Evolutionary conservation across 257 asterid genomes (phyloP), one percentile per base, ranked within the genome.

Genomic region (Ballota nigra): DNA sequence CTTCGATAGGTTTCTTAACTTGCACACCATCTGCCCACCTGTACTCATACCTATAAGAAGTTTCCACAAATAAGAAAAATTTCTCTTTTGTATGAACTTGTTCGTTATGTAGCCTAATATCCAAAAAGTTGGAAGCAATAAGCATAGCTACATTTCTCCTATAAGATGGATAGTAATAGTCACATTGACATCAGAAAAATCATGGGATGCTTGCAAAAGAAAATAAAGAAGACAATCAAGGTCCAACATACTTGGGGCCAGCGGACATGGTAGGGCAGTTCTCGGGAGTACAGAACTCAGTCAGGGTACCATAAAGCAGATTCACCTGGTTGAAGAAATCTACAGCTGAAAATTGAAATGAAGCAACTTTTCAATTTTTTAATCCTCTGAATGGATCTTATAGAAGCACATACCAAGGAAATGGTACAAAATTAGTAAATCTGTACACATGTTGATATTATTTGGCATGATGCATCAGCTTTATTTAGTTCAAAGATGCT

Each of bases 271-370:
- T 92, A 23, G 96, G 96, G 86, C 98, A 93, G 84, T 82, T 93
- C 80, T 90, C 97, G 1, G 98, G 68, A 0, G 96, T 92, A 65
- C 97, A 92, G 78, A 88, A 92, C 84, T 89, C 96, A 3, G 98
- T 89, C 65, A 92, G 92, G 38, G 98, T 92, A 83, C 98, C 96
- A 77, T 84, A 92, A 57, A 92, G 96, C 74, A 92, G 87, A 83
- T 92, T 92, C 85, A 89, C 98, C 83, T 92, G 98, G 84, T 92
- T 92, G 96, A 92, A 92, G 90, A 92, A 92, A 81, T 89, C 98
- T n/a, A 89, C 98, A 68, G 97, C 97, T 88, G 90, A 68, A 87
- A 75, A 82, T 64, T n/a, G 34, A 75, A 82, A 69, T 36, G 74
- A 75, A 79, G 40, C 16, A 63, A 41, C 40, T 34, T 38, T 66